Percentiles rank a stretch among this genome's conserved stretches.
Evolutionary conservation across 2,329 filamentous ascomycete genomes (phyloP).

Genomic region (Botrytis cinerea): DNA sequence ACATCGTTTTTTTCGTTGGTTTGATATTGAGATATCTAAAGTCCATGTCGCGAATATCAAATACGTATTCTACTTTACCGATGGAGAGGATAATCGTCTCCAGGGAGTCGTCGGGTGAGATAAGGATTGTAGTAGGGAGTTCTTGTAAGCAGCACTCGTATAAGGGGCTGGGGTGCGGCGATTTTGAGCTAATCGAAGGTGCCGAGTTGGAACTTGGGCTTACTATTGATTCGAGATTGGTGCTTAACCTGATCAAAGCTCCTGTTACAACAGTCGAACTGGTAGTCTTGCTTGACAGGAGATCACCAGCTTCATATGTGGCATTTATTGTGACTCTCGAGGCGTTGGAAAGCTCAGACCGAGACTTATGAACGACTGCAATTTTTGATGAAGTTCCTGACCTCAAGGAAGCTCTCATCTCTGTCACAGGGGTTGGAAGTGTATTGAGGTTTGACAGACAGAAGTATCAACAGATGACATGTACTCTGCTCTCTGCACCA

Average conservation of each 20-base stretch:
- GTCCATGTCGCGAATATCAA: background rate
- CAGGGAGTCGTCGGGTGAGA: background rate
- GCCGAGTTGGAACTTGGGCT: background rate
- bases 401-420: background rate
- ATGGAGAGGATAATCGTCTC: background rate
- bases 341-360: background rate
- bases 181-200: background rate
- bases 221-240: background rate
- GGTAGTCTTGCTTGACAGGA: background rate
- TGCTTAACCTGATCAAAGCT: background rate
- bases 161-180: background rate
- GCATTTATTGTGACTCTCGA: background rate
- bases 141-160: background rate
- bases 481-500: background rate
- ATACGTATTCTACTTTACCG: background rate
- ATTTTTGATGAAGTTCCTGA: background rate
- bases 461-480: background rate
- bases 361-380: background rate
- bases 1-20: background rate
- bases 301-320: background rate
- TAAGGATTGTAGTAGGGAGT: background rate
- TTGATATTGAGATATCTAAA: background rate
- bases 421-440: background rate
- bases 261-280: background rate
- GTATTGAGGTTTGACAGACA: background rate